Evolutionary conservation across 768 basidiomycete genomes (phyloP).

Genomic region (Daedaleopsis nitida): DNA sequence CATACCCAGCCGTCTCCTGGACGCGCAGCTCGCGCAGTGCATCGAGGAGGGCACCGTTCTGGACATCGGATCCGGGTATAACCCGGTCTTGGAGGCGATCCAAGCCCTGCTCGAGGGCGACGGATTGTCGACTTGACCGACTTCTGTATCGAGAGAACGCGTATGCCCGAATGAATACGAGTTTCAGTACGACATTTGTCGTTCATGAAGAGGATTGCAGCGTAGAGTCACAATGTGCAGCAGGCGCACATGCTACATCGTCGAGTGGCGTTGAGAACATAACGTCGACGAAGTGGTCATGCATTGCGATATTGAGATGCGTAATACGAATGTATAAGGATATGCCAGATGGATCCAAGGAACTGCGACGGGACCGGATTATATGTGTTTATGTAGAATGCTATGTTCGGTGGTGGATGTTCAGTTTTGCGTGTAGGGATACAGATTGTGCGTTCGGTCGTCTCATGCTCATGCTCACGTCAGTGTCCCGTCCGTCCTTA

Average conservation of each 20-base stretch:
- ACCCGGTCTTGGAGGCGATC: constrained; percentile 54
- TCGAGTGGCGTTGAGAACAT: too few relatives aligned
- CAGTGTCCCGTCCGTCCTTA: too few relatives aligned
- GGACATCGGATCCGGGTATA: constrained; percentile 41
- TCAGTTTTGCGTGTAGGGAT: too few relatives aligned
- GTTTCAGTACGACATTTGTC: too few relatives aligned
- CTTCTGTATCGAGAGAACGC: too few relatives aligned
- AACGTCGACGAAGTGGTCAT: too few relatives aligned
- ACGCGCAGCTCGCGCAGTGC: constrained; percentile 63
- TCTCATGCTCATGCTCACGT: too few relatives aligned
- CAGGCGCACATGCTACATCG: too few relatives aligned
- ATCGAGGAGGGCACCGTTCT: constrained; percentile 63
- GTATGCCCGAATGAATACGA: too few relatives aligned
- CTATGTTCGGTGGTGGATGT: neutral
- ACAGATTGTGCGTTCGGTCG: too few relatives aligned
- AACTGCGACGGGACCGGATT: neutral
- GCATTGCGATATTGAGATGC: neutral
- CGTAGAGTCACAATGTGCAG: too few relatives aligned
- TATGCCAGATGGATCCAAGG: neutral
- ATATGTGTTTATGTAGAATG: neutral
- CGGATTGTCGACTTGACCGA: constrained; percentile 27
- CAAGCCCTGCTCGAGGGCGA: constrained; percentile 41
- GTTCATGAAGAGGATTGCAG: too few relatives aligned
- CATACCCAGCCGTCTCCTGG: constrained; percentile 59
- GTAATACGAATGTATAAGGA: neutral